Evolutionary conservation across 257 asterid species (phyloP).

Genomic region (Solanum stenotomum): DNA sequence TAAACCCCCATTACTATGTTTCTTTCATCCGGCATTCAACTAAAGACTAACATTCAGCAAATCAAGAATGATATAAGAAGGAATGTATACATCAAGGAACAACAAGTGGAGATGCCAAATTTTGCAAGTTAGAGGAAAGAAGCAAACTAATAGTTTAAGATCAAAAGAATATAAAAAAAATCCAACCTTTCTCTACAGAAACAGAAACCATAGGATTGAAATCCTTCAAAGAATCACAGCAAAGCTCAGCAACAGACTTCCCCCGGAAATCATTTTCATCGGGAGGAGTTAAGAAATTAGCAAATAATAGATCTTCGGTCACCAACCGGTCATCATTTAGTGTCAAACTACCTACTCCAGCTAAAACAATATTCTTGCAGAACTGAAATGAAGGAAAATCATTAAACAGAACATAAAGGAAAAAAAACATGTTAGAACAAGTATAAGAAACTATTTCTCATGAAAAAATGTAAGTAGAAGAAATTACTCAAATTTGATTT

Average conservation of each 20-base stretch:
- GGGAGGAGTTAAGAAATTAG: conserved; percentile 67
- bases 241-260: conserved; percentile 76
- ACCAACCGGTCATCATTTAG: conserved; percentile 68
- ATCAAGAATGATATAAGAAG: not conserved
- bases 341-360: conserved; percentile 96
- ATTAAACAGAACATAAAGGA: not conserved
- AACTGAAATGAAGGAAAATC: conserved; percentile 38
- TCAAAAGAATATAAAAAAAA: not conserved
- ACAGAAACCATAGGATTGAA: conserved; percentile 98
- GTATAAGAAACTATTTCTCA: not conserved
- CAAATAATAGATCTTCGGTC: conserved; percentile 55
- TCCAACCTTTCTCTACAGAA: conserved; percentile 65
- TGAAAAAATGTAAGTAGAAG: not conserved
- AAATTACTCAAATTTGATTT: not conserved
- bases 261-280: conserved; percentile 38
- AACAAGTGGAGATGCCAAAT: not conserved
- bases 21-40: not conserved
- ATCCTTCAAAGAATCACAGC: conserved; percentile 85
- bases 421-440: not conserved
- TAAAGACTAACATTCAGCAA: not conserved
- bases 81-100: not conserved
- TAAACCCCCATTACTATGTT: not conserved
- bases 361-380: conserved; percentile 93
- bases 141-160: not conserved
- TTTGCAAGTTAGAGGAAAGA: not conserved